phyloP scores from a whole-genome alignment of 2,329 filamentous ascomycete species.

The Venturiaceae sp. region DNA sequence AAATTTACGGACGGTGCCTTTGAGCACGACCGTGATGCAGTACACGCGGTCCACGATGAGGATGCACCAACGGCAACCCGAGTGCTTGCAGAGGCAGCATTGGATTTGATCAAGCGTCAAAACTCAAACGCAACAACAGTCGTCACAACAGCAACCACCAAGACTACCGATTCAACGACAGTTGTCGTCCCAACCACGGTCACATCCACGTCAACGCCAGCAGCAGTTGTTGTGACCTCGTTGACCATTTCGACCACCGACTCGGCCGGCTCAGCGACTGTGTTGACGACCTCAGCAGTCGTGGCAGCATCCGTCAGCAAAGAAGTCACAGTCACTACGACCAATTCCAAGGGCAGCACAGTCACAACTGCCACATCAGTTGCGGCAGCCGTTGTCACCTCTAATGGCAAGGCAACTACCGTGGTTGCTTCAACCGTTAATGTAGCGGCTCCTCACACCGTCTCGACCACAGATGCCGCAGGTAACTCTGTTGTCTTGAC shows the following conservation, averaged over 20 bases:
- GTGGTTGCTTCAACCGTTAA: conserved; percentile 1
- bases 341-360: conserved; percentile 26
- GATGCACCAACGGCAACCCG: conserved; percentile 53
- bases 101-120: conserved; percentile 34
- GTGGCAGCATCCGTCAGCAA: conserved; percentile 29
- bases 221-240: conserved; percentile 27
- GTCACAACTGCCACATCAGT: conserved; percentile 27
- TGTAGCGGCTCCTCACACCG: conserved; percentile 21
- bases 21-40: conserved; percentile 51
- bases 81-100: conserved; percentile 51
- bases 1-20: conserved; percentile 62
- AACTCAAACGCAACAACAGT: conserved; percentile 12
- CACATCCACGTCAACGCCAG: conserved; percentile 2
- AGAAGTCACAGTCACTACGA: conserved; percentile 26
- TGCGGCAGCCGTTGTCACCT: conserved; percentile 25
- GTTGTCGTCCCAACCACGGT: conserved; percentile 17
- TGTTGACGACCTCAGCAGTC: conserved; percentile 28
- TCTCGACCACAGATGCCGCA: conserved; percentile 30
- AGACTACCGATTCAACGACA: not conserved
- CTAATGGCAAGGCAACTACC: conserved; percentile 12
- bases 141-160: conserved; percentile 13
- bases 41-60: conserved; percentile 52
- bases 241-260: conserved; percentile 27
- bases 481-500: conserved; percentile 31
- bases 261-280: conserved; percentile 23